Evolutionary conservation across 192 early-diverging fungal genomes (phyloP), one percentile per base, ranked within the genome.

Genomic region (Dimargaris xerosporica): DNA sequence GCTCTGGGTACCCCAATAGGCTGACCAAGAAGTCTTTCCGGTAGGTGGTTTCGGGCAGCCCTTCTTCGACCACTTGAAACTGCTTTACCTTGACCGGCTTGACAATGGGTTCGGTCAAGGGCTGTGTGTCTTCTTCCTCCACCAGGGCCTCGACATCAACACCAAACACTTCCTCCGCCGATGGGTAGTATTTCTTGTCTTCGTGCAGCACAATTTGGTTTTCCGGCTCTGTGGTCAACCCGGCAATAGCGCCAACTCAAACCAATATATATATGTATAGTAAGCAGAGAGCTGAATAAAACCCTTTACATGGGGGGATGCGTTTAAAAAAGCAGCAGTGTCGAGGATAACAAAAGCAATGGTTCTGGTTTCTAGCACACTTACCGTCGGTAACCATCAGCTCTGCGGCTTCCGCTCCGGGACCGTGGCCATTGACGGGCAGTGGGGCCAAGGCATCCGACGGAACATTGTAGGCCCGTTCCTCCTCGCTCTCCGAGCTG

Each of bases 151-250:
- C 96, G 19, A 99, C 96, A 48, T 83, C 96, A 45, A 78, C 75
- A 13, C 96, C 96, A 73, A 93, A 99, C 23, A 99, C 85, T 64
- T 96, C 94, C 70, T 89, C 88, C 5, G 94, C 94, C n/a, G 87
- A 84, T 5, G 94, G 93, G 62, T 99, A 99, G 76, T 97, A 97
- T 68, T 91, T 90, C 69, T 99, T 99, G 67, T 99, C 94, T 70
- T 99, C 96, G 60, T 99, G 96, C 61, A 97, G 78, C 0, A 99
- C 87, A 44, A 99, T 81, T 66, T 93, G 89, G 53, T 75, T 28
- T 82, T 73, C 41, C 43, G 34, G 34, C 34, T 39, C 34, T 39
- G 34, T 39, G 34, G 7, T 2, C 34, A 39, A 39, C 2, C 34
- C 34, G 34, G 7, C 7, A 39, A 39, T 39, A 39, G 34, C 34